Base-by-base conservation (phyloP, 2,329 filamentous ascomycete genomes). In the Alternaria sp. region DNA sequence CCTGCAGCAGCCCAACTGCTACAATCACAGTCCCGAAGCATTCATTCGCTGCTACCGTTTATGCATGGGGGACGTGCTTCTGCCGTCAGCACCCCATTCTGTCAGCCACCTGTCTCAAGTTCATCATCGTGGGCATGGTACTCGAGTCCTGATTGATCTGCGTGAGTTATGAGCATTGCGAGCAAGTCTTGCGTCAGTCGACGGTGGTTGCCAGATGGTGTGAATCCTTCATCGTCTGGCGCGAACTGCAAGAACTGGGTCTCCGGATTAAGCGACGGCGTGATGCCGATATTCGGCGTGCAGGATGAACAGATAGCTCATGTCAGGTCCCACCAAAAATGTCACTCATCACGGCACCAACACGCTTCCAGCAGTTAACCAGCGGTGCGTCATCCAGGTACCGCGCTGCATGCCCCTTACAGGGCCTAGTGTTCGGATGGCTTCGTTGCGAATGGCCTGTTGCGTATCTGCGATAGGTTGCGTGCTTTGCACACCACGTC, bases 311-410 rank as follows among this genome's bases (percentile, higher is more conserved):
- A 43, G 25, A 41, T 14, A 22, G 46, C 57, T 58, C 54, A 46
- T 46, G 46, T 55, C 48, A 62, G 30, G 59, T 55, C 54, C 50
- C 63, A 54, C 58, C 46, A 45, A 36, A 43, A 45, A 66, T 68
- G 63, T 65, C 63, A 65, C 60, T 60, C 59, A 36, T 57, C 54
- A 57, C 59, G 34, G 57, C 63, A 53, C 63, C 63, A 68, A 40
- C 51, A 64, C 63, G 53, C 50, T 59, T 66, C 43, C 52, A 62
- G 62, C 22, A 53, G 40, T 25, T 32, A 38, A 61, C 52, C 54
- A 54, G 61, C 67, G 50, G 66, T 70, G 72, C 72, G 70, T 72
- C 72, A 74, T 74, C 66, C 73, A 76, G 72, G 74, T 73, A 75
- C 74, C 51, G 52, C 73, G 62, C 60, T 38, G 64, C 56, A 68